Conservation (phyloP, 1,284 basidiomycete genomes). For the Irpex rosettiformis region DNA sequence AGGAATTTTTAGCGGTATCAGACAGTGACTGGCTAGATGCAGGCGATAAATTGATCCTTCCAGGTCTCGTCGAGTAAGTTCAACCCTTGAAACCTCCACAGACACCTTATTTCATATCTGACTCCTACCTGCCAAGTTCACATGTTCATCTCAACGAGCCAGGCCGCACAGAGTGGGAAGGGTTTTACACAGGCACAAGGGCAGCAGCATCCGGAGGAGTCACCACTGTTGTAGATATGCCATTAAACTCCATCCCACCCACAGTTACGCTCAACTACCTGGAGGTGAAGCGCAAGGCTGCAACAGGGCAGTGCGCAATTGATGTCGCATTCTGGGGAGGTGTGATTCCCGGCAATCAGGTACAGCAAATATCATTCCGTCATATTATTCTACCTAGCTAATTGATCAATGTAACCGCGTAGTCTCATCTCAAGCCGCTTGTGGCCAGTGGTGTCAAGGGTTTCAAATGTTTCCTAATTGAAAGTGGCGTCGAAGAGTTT, state of each 20-base stretch:
- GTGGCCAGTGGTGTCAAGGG: conserved; percentile 81
- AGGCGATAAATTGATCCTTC: conserved; percentile 66
- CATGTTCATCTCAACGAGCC: conserved; percentile 95
- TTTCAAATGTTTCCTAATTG: conserved; percentile 94
- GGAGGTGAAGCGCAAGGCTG: conserved; percentile 64
- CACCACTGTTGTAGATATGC: conserved; percentile 94
- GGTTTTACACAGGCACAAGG: conserved; percentile 85
- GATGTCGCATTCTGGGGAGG: conserved; percentile 97
- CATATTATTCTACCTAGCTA: neutral
- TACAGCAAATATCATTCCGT: conserved; percentile 19
- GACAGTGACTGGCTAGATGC: conserved; percentile 57
- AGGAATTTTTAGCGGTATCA: conserved; percentile 26
- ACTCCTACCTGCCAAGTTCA: conserved; percentile 43
- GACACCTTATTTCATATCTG: conserved; percentile 1
- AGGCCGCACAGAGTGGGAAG: conserved; percentile 91
- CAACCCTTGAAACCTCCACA: neutral
- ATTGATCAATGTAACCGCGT: conserved; percentile 2
- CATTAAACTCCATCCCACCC: conserved; percentile 91
- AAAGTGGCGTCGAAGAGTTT: conserved; percentile 94
- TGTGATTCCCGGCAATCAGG: conserved; percentile 86
- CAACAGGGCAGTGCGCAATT: conserved; percentile 70
- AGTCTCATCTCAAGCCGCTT: conserved; percentile 67
- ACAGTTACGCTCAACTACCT: conserved; percentile 83
- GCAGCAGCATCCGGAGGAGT: conserved; percentile 90
- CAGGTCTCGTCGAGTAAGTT: conserved; percentile 84